A percentile compares a stretch with the other conserved stretches of the same genome.
Conservation (phyloP, 495 filamentous ascomycete species). For the Aspergillus incahuasiensis region DNA sequence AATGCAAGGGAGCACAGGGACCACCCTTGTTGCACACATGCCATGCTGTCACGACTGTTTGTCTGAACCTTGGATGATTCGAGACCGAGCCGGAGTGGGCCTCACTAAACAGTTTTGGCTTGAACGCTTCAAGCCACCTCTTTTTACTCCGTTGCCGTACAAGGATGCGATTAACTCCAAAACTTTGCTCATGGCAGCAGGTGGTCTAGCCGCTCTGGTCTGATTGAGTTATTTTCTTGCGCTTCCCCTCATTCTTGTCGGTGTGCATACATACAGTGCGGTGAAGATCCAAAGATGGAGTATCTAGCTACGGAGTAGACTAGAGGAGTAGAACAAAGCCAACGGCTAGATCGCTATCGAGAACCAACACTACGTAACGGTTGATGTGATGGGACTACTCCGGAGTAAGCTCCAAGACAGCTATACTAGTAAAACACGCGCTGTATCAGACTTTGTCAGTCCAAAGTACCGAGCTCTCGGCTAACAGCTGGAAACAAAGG, state of each 20-base stretch:
- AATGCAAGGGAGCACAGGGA: neutral
- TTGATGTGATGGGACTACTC: neutral
- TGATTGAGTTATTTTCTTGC: neutral
- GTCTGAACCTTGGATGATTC: slow-evolving; percentile 22
- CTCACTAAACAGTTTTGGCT: slow-evolving; percentile 19
- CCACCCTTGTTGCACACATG: slow-evolving; percentile 8
- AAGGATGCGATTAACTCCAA: neutral
- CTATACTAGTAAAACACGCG: neutral
- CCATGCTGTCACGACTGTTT: slow-evolving; percentile 3
- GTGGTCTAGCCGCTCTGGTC: neutral
- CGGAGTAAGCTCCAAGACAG: neutral
- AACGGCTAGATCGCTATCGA: neutral
- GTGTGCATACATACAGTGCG: neutral
- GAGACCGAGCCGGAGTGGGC: slow-evolving; percentile 20
- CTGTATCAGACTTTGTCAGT: slow-evolving; percentile 3
- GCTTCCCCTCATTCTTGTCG: neutral
- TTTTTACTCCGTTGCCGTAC: too few species aligned
- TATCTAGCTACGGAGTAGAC: too few species aligned
- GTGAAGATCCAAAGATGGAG: neutral
- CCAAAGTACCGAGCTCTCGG: neutral
- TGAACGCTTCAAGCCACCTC: neutral
- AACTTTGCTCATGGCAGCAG: neutral
- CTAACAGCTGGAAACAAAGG: neutral
- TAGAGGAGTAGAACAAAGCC: too few species aligned
- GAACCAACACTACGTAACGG: neutral